Conservation (phyloP, 139 green algal genomes). For the Chlorella sp. region DNA sequence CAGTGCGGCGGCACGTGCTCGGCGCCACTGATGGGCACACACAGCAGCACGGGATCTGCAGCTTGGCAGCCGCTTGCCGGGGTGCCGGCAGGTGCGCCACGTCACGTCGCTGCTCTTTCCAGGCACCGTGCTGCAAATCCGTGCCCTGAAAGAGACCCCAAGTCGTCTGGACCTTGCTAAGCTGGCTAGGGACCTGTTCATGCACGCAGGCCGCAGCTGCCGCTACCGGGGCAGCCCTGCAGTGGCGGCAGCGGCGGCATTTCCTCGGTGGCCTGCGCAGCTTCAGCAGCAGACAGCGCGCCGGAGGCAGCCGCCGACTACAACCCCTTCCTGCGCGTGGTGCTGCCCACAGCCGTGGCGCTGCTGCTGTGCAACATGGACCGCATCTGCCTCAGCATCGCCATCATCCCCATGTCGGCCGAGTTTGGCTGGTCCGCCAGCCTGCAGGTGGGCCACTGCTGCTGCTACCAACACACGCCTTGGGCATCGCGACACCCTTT, state of each 20-base stretch:
- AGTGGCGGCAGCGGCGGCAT: not conserved
- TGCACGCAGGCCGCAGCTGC: not conserved
- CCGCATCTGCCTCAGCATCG: slow-evolving; percentile 88
- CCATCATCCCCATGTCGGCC: slow-evolving; percentile 84
- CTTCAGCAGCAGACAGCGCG: no score
- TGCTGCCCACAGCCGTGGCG: slow-evolving; percentile 61
- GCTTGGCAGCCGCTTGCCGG: no score
- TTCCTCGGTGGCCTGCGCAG: no score
- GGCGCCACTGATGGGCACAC: no score
- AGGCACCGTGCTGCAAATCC: not conserved
- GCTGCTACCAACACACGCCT: no score
- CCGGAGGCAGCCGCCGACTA: not conserved
- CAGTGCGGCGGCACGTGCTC: no score
- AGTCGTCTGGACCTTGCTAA: not conserved
- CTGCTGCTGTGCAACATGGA: slow-evolving; percentile 97
- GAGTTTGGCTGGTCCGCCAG: slow-evolving; percentile 79
- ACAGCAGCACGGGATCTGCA: no score
- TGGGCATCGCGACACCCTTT: no score
- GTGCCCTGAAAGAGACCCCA: not conserved
- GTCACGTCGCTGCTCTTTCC: no score
- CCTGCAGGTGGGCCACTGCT: slow-evolving; percentile 40
- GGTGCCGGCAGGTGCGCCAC: no score
- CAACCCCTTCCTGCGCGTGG: slow-evolving; percentile 24
- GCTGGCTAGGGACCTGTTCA: not conserved
- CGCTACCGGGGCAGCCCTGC: not conserved